A percentile compares a stretch with the other conserved stretches of the same genome.
Evolutionary conservation across 441 rosid genomes (phyloP).

Genomic region (Adansonia gregorii): DNA sequence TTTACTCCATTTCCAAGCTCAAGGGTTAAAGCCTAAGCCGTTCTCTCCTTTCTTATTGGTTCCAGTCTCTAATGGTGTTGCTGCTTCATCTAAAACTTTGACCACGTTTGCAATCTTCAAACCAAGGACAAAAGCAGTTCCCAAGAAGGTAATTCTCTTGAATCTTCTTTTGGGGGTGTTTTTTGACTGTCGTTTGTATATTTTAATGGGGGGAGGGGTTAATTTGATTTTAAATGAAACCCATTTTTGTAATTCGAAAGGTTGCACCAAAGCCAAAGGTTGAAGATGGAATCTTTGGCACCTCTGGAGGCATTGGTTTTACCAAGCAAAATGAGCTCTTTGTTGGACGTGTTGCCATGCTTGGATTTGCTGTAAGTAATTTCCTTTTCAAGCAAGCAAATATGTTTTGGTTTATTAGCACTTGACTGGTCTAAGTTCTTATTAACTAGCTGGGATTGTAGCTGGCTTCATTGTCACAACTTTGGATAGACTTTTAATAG

Average conservation of each 20-base stretch:
- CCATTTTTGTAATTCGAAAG: constrained; percentile 27
- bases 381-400: neutral
- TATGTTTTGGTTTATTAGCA: neutral
- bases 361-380: constrained; percentile 87
- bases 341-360: constrained; percentile 96
- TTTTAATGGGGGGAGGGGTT: neutral
- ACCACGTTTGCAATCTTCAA: constrained; percentile 73
- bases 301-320: constrained; percentile 95
- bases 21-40: constrained; percentile 45
- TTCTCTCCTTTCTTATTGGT: constrained; percentile 41
- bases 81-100: constrained; percentile 33
- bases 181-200: too few relatives aligned
- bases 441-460: neutral
- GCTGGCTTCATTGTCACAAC: neutral
- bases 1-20: constrained; percentile 53
- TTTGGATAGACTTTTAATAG: neutral
- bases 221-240: neutral
- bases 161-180: neutral
- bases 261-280: constrained; percentile 57
- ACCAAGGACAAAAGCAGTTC: constrained; percentile 75
- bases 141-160: constrained; percentile 55
- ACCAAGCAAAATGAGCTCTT: constrained; percentile 92
- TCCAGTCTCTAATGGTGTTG: constrained; percentile 34
- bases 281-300: constrained; percentile 89
- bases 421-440: neutral